Evolutionary conservation across 306 rosid genomes (phyloP).

Genomic region (Malus sieversii): DNA sequence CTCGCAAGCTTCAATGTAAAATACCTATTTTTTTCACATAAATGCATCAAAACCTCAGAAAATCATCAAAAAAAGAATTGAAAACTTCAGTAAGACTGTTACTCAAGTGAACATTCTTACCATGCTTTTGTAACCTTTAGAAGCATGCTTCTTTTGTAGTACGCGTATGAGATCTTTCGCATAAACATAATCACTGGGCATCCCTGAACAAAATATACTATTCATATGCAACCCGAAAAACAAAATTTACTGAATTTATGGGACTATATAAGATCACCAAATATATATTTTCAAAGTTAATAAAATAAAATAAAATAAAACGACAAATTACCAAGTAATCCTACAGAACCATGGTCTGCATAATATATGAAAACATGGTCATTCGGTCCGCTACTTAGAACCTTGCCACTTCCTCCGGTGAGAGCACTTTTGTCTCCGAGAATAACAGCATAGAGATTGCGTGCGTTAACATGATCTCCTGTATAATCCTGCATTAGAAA

Average conservation of each 20-base stretch:
- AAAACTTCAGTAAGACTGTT: no score
- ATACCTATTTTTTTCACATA: constrained; percentile 16
- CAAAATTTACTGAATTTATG: constrained; percentile 32
- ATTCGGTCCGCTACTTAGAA: no score
- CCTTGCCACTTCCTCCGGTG: no score
- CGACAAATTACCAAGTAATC: no score
- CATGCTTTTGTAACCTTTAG: constrained; percentile 43
- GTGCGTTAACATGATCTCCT: no score
- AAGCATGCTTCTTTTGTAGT: constrained; percentile 42
- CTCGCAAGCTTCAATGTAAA: constrained; percentile 77
- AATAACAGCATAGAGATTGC: no score
- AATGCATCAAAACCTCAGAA: not conserved
- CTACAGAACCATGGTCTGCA: no score
- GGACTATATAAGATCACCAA: not conserved
- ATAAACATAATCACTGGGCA: constrained; percentile 21
- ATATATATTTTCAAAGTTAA: no score
- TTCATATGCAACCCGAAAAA: constrained; percentile 23
- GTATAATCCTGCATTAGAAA: no score
- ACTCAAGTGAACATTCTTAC: constrained; percentile 7
- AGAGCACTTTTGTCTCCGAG: no score
- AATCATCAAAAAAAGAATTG: not conserved
- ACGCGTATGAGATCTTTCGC: constrained; percentile 37
- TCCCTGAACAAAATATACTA: constrained; percentile 20
- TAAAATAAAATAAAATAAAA: no score
- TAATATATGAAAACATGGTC: no score